A percentile compares a stretch with the other conserved stretches of the same genome.
These are phyloP conservation scores for Suhomyces yuchorum DNA, from an alignment of 1,139 yeast genomes.

Conservation along the genomic window DNA sequence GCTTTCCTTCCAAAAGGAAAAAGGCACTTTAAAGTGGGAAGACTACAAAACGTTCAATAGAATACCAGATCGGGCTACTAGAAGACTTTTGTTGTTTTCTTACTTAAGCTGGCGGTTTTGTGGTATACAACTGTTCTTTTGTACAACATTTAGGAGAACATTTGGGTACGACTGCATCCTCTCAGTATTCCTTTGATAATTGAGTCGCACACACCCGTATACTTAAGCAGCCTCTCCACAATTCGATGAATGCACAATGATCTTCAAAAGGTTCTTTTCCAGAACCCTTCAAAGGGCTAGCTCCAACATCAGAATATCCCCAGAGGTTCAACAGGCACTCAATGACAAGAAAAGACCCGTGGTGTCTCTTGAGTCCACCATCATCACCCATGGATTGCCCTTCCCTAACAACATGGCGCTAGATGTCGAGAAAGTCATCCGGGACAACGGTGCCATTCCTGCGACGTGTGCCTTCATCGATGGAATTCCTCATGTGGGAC, in stretches of 20 bases:
- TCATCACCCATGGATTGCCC: conserved; percentile 88
- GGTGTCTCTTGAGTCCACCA: conserved; percentile 83
- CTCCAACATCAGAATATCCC: conserved; percentile 40
- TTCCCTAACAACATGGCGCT: conserved; percentile 81
- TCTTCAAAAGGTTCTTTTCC: conserved; percentile 5
- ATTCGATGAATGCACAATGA: not conserved
- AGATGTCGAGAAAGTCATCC: conserved; percentile 61
- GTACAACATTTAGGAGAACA: too few relatives aligned
- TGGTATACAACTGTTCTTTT: too few relatives aligned
- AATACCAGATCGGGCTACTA: too few relatives aligned
- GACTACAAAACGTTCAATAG: too few relatives aligned
- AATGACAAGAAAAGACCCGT: conserved; percentile 54
- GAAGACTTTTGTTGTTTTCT: too few relatives aligned
- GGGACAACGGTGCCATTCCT: conserved; percentile 71
- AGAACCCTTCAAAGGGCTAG: not conserved
- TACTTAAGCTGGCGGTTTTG: too few relatives aligned
- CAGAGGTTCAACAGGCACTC: conserved; percentile 66
- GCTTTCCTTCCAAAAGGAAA: too few relatives aligned
- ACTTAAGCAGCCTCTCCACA: not conserved
- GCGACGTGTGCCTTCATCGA: conserved; percentile 81
- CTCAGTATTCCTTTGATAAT: too few relatives aligned
- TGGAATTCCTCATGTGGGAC: conserved; percentile 75
- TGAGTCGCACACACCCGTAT: not conserved
- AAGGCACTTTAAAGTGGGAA: too few relatives aligned
- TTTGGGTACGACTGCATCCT: too few relatives aligned